Evolutionary conservation across 768 basidiomycete genomes (phyloP), one percentile per base, ranked within the genome.

Genomic region (Boletus edulis): DNA sequence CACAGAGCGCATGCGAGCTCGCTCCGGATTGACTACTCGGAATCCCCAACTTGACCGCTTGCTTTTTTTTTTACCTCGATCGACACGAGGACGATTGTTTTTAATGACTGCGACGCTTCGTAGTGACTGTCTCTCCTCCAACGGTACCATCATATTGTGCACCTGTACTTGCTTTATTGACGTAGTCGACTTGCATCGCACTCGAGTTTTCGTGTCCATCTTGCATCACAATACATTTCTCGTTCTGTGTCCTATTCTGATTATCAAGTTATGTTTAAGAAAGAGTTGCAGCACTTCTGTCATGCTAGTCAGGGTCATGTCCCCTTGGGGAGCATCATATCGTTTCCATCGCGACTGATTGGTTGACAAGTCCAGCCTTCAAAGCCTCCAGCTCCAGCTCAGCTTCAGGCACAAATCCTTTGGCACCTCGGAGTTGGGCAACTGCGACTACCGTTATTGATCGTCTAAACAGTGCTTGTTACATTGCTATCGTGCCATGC

Each of bases 401-500:
- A 29, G 29, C 29, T 29, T 9, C 29, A 29, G 29, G 29, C 29
- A 29, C 29, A 9, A 29, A 29, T 9, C 29, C 29, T 29, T 29
- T 29, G 27, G 27, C 27, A 29, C 27, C 27, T 35, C 34, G 34
- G 14, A 35, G 11, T 34, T 32, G 32, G 22, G 4, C 22, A 24
- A 24, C 22, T 24, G 22, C 22, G 4, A 24, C 27, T 27, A 27
- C 27, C 27, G 14, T 34, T 14, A 14, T 14, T 14, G 14, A 14
- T 35, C 34, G 12, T 13, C 34, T 35, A 35, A 14, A 35, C 34
- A 35, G 14, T 14, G 14, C 34, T 35, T 35, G 12, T 39, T 18
- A 18, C 38, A 18, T 10, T 17, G n/a, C 17, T 18, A 39, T 14
- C 17, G 13, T 49, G 51, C 27, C 27, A 70, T 70, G 68, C 70